Conservation (phyloP, 2,329 filamentous ascomycete genomes). For the Chaetomium strumarium region DNA sequence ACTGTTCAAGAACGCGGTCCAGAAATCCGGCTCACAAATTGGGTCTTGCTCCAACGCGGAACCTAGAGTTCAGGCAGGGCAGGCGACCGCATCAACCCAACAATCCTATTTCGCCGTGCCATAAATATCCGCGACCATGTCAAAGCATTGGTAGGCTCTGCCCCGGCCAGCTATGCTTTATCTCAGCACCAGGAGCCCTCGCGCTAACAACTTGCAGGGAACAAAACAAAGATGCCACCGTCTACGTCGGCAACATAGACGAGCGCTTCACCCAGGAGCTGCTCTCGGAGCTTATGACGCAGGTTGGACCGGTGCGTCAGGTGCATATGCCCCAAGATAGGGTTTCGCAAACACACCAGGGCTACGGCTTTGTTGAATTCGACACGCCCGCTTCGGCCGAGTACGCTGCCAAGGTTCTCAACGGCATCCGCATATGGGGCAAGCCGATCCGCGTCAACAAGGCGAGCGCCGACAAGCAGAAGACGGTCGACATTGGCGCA, state of each 20-base stretch:
- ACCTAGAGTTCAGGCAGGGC: too few relatives aligned
- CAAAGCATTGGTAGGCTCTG: slow-evolving; percentile 28
- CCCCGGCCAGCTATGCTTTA: not conserved
- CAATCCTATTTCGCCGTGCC: not conserved
- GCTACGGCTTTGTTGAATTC: slow-evolving; percentile 98
- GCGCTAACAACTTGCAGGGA: slow-evolving; percentile 54
- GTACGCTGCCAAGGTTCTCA: slow-evolving; percentile 95
- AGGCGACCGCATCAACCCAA: not conserved
- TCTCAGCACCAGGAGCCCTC: not conserved
- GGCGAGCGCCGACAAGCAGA: slow-evolving; percentile 84
- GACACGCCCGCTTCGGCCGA: slow-evolving; percentile 92
- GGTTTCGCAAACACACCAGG: slow-evolving; percentile 93
- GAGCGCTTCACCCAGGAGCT: slow-evolving; percentile 87
- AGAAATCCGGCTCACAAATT: not conserved
- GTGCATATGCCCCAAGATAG: slow-evolving; percentile 97
- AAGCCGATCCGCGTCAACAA: slow-evolving; percentile 98
- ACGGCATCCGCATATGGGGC: slow-evolving; percentile 85
- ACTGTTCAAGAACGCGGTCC: not conserved
- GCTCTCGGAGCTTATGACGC: slow-evolving; percentile 97
- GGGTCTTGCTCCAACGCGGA: too few relatives aligned
- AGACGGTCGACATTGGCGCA: slow-evolving; percentile 85
- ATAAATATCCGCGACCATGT: slow-evolving; percentile 19
- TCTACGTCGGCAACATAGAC: slow-evolving; percentile 98
- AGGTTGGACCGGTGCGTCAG: slow-evolving; percentile 94
- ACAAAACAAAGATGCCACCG: slow-evolving; percentile 95